phyloP scores from a whole-genome alignment of 2,329 filamentous ascomycete species.

The Corynespora cassiicola region DNA sequence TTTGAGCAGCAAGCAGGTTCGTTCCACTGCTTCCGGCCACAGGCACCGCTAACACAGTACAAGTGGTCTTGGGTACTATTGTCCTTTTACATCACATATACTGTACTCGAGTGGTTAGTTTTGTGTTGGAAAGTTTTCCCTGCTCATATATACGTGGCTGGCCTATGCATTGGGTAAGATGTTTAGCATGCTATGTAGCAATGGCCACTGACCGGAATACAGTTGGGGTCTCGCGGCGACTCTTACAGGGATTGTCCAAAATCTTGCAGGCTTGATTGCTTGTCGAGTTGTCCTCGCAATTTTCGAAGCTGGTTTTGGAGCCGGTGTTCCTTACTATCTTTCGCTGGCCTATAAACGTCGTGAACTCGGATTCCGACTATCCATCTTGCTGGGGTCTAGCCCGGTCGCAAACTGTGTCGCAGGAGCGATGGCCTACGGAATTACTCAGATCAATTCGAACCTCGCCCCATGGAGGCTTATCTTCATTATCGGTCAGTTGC shows the following conservation, averaged over 20 bases:
- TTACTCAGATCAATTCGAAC: conserved; percentile 31
- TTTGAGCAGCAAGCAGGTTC: conserved; percentile 60
- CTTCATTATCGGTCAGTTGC: conserved; percentile 36
- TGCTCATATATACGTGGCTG: conserved; percentile 22
- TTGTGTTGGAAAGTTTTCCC: conserved; percentile 29
- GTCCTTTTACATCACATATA: conserved; percentile 62
- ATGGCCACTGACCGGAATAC: neutral
- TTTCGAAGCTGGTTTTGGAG: conserved; percentile 15
- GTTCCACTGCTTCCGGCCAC: neutral
- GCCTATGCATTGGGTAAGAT: conserved; percentile 19
- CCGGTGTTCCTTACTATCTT: conserved; percentile 33
- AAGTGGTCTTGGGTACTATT: conserved; percentile 61
- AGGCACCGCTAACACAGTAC: conserved; percentile 1
- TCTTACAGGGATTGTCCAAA: conserved; percentile 8
- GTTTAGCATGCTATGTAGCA: neutral
- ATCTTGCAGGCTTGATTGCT: conserved; percentile 9
- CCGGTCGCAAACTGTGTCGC: conserved; percentile 45
- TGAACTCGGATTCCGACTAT: conserved; percentile 38
- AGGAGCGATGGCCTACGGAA: conserved; percentile 42
- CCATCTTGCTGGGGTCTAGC: conserved; percentile 33
- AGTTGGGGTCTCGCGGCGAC: conserved; percentile 24
- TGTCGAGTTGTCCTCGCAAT: conserved; percentile 12
- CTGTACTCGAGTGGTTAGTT: conserved; percentile 48
- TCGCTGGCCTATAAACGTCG: conserved; percentile 43
- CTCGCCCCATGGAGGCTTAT: conserved; percentile 38